These are phyloP conservation scores for Mariannaea elegans DNA, from an alignment of 2,329 filamentous ascomycete genomes.

Conservation along the genomic window DNA sequence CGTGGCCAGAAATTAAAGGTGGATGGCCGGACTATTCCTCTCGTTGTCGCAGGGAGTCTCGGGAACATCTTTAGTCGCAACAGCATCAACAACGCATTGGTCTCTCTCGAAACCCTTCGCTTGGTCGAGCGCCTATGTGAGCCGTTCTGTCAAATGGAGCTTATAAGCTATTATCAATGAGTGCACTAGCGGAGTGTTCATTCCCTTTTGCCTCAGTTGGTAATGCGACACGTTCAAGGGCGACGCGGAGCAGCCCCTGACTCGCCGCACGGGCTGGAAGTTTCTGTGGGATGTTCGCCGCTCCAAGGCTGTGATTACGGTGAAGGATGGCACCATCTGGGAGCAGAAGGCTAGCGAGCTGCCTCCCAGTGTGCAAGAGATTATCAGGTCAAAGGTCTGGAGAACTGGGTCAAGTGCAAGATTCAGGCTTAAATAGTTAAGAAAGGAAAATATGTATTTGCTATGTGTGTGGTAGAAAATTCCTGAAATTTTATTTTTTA, in stretches of 20 bases:
- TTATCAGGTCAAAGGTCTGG: conserved; percentile 79
- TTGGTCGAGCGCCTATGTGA: conserved; percentile 72
- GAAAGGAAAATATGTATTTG: no score
- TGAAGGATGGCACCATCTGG: conserved; percentile 75
- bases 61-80: conserved; percentile 84
- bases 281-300: conserved; percentile 80
- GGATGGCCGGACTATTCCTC: conserved; percentile 61
- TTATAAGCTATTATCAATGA: no score
- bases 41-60: conserved; percentile 83
- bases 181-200: no score
- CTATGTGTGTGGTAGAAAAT: no score
- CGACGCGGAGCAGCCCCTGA: neutral
- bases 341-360: conserved; percentile 82
- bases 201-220: no score
- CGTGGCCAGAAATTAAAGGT: neutral
- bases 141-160: no score
- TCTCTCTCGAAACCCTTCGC: conserved; percentile 74
- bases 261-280: conserved; percentile 77
- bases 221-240: conserved; percentile 64
- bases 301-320: conserved; percentile 75
- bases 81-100: conserved; percentile 80
- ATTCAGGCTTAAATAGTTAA: conserved; percentile 49
- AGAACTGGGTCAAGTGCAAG: conserved; percentile 81
- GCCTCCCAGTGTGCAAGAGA: conserved; percentile 84
- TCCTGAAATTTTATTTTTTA: no score